These are phyloP conservation scores for Cystobasidium sp. DNA, from an alignment of 1,284 basidiomycete species.

Conservation along the genomic window DNA sequence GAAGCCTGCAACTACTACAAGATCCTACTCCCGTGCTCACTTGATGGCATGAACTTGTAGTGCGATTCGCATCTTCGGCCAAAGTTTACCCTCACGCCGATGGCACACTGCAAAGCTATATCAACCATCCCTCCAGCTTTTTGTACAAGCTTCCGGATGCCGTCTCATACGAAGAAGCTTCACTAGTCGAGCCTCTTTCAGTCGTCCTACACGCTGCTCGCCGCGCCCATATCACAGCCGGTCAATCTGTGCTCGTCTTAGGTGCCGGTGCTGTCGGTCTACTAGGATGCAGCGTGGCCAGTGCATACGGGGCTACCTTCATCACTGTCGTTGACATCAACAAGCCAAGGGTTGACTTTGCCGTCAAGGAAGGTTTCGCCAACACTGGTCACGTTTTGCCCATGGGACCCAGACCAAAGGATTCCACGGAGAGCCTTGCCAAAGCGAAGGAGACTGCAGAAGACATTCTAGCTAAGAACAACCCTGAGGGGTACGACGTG, in stretches of 20 bases:
- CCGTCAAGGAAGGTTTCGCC: conserved; percentile 73
- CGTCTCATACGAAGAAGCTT: conserved; percentile 75
- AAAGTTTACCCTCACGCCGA: conserved; percentile 92
- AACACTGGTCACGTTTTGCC: conserved; percentile 73
- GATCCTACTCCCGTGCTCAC: background rate
- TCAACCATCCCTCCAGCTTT: conserved; percentile 84
- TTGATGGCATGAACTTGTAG: conserved; percentile 48
- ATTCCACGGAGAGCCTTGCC: conserved; percentile 64
- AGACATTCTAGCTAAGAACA: conserved; percentile 61
- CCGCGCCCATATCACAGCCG: conserved; percentile 66
- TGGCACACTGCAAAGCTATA: conserved; percentile 81
- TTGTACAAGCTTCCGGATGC: conserved; percentile 82
- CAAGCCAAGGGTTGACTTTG: conserved; percentile 75
- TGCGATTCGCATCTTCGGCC: conserved; percentile 87
- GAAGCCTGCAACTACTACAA: background rate
- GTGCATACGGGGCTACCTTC: conserved; percentile 52
- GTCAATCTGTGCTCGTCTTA: conserved; percentile 78
- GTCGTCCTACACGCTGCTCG: conserved; percentile 83
- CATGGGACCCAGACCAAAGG: conserved; percentile 56
- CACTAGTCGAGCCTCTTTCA: conserved; percentile 87
- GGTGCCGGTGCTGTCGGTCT: conserved; percentile 92
- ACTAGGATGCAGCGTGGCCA: conserved; percentile 63
- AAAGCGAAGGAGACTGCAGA: conserved; percentile 68
- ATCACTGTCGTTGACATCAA: conserved; percentile 59
- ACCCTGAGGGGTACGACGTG: conserved; percentile 75